Evolutionary conservation across 2,329 filamentous ascomycete species (phyloP).

Genomic region (Xylaria sp.): DNA sequence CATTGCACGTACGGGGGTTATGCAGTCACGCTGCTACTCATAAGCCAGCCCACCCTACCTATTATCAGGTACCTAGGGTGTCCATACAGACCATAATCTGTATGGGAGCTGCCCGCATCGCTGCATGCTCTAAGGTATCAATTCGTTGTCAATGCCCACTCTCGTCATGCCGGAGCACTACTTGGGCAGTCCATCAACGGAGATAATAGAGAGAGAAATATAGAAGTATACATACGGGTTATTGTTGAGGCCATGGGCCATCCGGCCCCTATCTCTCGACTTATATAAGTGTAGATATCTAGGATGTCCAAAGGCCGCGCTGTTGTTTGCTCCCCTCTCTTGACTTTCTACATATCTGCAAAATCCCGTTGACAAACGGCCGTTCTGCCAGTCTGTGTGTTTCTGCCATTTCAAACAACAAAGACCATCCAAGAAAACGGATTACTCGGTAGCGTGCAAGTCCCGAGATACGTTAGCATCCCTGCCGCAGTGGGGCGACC

Average conservation of each 20-base stretch:
- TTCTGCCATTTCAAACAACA: background rate
- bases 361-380: background rate
- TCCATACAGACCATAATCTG: too few relatives aligned
- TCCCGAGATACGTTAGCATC: slow-evolving; percentile 20
- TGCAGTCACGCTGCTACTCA: background rate
- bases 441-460: slow-evolving; percentile 13
- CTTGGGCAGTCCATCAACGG: too few relatives aligned
- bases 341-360: background rate
- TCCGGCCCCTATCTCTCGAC: background rate
- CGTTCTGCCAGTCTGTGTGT: too few relatives aligned
- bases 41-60: background rate
- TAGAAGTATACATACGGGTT: too few relatives aligned
- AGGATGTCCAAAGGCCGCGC: too few relatives aligned
- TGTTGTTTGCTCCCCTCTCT: too few relatives aligned
- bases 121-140: background rate
- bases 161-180: too few relatives aligned
- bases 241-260: too few relatives aligned
- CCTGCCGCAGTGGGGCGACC: slow-evolving; percentile 14
- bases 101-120: too few relatives aligned
- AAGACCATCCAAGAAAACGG: background rate
- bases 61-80: too few relatives aligned
- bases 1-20: background rate
- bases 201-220: too few relatives aligned
- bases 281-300: background rate
- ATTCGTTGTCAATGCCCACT: too few relatives aligned